Base-by-base conservation (phyloP, 495 filamentous ascomycete genomes). In the Penicillium ochrochloron region DNA sequence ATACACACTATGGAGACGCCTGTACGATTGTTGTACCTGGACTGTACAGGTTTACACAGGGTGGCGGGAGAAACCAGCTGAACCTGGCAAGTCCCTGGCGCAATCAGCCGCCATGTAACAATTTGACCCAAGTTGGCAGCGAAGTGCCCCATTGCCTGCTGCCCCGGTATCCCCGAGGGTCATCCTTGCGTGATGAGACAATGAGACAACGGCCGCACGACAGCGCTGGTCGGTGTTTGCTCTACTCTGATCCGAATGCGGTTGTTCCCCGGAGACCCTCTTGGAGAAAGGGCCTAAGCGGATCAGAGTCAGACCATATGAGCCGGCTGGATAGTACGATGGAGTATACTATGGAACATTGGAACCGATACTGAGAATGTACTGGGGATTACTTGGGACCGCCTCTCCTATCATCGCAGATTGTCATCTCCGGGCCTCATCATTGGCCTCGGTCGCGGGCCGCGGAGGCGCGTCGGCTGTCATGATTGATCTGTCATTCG, bases 361-460 rank as follows among this genome's bases (percentile, higher is more conserved):
- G 15, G 41, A 19, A n/a, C 12, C 35, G 35, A 23, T 23, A 48
- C 42, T 23, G 42, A 48, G 19, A 48, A 23, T 48, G 23, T 7
- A 21, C 31, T 33, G 42, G 21, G 21, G 4, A 48, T 23, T 23
- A 23, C 17, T n/a, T 9, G 8, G 42, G n/a, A 50, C 25, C 11
- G 12, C 23, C 46, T 50, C 46, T 27, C 46, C 21, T 27, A 27
- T 21, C n/a, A 10, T 9, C 46, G 46, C 23, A 8, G 23, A 50
- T 14, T 50, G 46, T 9, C 7, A 25, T 35, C 27, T 29, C 48
- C 46, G 46, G 51, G 23, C 5, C 27, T 3, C 53, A 23, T 21
- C 23, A 37, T 37, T 48, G 51, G 21, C 41, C 57, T 56, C 53
- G 53, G 53, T 56, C 53, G 53, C 53, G 53, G 27, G 25, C 25